These are phyloP conservation scores for Colletotrichum lupini DNA, from an alignment of 2,329 filamentous ascomycete genomes.

Conservation along the genomic window DNA sequence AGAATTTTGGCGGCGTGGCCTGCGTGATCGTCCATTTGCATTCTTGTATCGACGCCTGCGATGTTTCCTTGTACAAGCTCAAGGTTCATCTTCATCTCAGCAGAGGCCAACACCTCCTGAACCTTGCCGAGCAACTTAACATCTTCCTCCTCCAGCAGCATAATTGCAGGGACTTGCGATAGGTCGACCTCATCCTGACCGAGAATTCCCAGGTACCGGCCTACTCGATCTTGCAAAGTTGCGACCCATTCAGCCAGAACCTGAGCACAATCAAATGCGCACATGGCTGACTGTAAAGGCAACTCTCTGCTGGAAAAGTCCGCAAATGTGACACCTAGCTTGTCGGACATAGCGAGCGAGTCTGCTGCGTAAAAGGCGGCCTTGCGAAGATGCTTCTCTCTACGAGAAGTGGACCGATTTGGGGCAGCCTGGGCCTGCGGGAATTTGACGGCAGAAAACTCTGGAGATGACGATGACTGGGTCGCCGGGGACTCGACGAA, in stretches of 20 bases:
- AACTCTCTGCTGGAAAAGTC: conserved; percentile 87
- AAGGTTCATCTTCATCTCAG: conserved; percentile 82
- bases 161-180: conserved; percentile 83
- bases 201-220: conserved; percentile 86
- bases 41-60: conserved; percentile 62
- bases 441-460: conserved; percentile 55
- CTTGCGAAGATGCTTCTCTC: conserved; percentile 89
- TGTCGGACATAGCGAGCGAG: conserved; percentile 88
- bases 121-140: conserved; percentile 86
- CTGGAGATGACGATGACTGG: conserved; percentile 61
- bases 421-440: conserved; percentile 38
- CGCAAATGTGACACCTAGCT: conserved; percentile 84
- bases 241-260: conserved; percentile 95
- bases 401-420: conserved; percentile 69
- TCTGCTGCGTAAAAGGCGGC: conserved; percentile 97
- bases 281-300: conserved; percentile 90
- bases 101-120: conserved; percentile 78
- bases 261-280: conserved; percentile 92
- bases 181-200: conserved; percentile 86
- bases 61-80: conserved; percentile 59
- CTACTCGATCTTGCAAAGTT: conserved; percentile 93
- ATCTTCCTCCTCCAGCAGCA: conserved; percentile 93
- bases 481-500: conserved; percentile 64
- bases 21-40: conserved; percentile 70
- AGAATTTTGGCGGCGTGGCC: conserved; percentile 89